Evolutionary conservation across 352 stramenopile genomes (phyloP).

Genomic region (Nothophytophthora sp.): DNA sequence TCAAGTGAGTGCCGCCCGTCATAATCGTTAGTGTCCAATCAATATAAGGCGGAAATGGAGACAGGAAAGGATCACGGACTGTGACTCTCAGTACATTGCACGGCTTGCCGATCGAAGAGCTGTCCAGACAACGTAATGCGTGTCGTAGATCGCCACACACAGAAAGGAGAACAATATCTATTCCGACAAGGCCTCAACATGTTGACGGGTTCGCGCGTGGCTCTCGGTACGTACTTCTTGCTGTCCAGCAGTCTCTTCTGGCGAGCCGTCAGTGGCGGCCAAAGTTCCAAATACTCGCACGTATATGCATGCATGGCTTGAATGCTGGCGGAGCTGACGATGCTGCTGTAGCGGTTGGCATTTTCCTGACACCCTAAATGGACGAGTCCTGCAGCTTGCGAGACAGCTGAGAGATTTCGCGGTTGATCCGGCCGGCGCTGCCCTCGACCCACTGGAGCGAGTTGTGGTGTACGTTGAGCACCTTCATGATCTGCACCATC

Average conservation of each 20-base stretch:
- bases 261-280: conserved; percentile 24
- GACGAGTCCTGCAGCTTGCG: conserved; percentile 68
- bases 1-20: too few species aligned
- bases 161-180: conserved; percentile 31
- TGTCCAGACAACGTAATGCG: too few species aligned
- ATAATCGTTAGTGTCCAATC: neutral
- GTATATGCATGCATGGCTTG: conserved; percentile 43
- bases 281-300: conserved; percentile 49
- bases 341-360: conserved; percentile 32
- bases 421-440: conserved; percentile 68
- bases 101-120: too few species aligned
- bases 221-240: too few species aligned
- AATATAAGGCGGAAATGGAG: too few species aligned
- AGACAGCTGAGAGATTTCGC: conserved; percentile 64
- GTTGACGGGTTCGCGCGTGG: too few species aligned
- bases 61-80: too few species aligned
- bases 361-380: too few species aligned
- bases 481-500: conserved; percentile 89
- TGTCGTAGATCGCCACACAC: conserved; percentile 15
- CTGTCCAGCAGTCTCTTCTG: too few species aligned
- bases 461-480: conserved; percentile 90
- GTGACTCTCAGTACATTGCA: too few species aligned
- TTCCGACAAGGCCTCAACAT: too few species aligned
- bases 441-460: conserved; percentile 86
- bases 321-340: conserved; percentile 18